Evolutionary conservation across 2,329 filamentous ascomycete species (phyloP).

Genomic region (Fusarium sp.): DNA sequence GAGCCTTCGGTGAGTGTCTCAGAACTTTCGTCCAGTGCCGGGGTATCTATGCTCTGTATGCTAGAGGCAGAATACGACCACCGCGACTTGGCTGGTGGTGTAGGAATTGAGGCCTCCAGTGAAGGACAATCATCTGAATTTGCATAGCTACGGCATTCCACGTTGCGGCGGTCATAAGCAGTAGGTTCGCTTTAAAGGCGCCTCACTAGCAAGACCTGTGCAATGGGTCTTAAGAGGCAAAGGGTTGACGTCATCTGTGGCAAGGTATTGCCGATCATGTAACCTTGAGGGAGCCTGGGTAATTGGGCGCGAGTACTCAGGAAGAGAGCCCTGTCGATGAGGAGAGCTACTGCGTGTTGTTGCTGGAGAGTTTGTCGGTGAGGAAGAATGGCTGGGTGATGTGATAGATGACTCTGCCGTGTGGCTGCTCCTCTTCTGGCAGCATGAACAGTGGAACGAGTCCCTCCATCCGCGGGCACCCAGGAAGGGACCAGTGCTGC

Average conservation of each 20-base stretch:
- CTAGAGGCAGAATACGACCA: not conserved
- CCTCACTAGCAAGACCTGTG: not conserved
- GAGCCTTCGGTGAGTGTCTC: not conserved
- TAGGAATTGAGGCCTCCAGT: not conserved
- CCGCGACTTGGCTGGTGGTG: not conserved
- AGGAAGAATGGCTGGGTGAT: not conserved
- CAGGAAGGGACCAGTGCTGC: not conserved
- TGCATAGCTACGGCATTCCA: not conserved
- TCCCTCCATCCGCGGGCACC: not conserved
- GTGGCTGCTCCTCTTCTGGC: not conserved
- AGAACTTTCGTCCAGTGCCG: not conserved
- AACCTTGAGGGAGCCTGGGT: not conserved
- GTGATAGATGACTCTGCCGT: not conserved
- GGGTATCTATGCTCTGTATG: not conserved
- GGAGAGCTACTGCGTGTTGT: not conserved
- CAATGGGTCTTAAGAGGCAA: accelerated
- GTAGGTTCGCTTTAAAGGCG: not conserved
- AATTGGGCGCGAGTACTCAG: not conserved
- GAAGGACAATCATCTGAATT: not conserved
- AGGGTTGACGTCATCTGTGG: not conserved
- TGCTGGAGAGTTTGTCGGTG: not conserved
- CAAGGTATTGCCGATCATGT: not conserved
- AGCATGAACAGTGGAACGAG: not conserved
- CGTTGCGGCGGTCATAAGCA: not conserved
- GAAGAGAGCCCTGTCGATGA: not conserved